Evolutionary conservation across 2,329 filamentous ascomycete genomes (phyloP), one percentile per base, ranked within the genome.

Genomic region (Raffaelea arxii): DNA sequence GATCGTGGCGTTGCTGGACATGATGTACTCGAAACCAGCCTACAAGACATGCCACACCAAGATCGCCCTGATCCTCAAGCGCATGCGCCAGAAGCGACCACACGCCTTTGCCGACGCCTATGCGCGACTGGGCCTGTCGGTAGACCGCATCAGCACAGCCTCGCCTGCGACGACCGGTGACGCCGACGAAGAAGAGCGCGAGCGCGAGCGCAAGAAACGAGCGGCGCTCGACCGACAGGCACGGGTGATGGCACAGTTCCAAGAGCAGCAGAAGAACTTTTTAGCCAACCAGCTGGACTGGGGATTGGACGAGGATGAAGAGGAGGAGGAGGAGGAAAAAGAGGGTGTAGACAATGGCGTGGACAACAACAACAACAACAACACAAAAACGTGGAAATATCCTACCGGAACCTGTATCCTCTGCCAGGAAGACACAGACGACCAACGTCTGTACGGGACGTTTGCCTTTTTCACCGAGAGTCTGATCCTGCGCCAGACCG

Each of bases 221-320:
- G 86, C 91, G 44, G 92, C 92, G 1, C 67, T 90, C 36, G 91
- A 89, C 56, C 80, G 92, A 21, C 90, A 97, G 64, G 90, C 90
- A 2, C 85, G 81, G 58, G 88, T 98, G 25, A 96, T 98, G 90
- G 92, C 90, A 2, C 89, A 96, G 59, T 96, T 98, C 65, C 92
- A 97, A 62, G 85, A 95, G 60, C 91, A 98, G 59, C 94, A 97
- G 61, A 91, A 94, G 65, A 92, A 80, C 57, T 98, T 98, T 65
- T 70, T 98, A 67, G 84, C 87, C 47, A 92, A 84, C 53, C 90
- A 96, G 62, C 77, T 95, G 50, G 86, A 95, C 62, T 95, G 88
- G 85, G 89, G 86, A 14, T 85, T 92, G 49, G 79, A 85, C 23
- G 84, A 92, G 41, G 77, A 86, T 24, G 82, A 85, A 46, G 80